phyloP scores from a whole-genome alignment of 306 rosid species.

The Quercus berberidifolia region DNA sequence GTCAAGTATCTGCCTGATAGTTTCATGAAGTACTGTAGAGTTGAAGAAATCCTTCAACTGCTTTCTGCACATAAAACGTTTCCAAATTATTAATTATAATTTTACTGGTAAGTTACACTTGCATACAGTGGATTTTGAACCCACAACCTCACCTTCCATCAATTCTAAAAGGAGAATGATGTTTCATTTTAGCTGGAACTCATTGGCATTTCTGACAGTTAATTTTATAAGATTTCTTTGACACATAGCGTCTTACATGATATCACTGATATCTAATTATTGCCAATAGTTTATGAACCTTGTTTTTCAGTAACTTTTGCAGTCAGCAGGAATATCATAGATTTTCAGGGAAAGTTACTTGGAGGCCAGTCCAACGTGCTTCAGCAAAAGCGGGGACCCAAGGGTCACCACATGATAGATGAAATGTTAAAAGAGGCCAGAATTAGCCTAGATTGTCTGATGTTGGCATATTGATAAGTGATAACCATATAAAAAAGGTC shows the following conservation, averaged over 20 bases:
- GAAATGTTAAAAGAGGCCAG: slow-evolving; percentile 6
- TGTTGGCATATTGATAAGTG: background rate
- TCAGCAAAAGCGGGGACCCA: background rate
- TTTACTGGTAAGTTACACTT: background rate
- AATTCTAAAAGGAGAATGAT: too few relatives aligned
- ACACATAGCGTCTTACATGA: background rate
- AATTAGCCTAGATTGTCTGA: background rate
- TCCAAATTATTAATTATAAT: slow-evolving; percentile 18
- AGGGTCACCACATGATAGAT: background rate
- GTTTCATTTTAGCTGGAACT: too few relatives aligned
- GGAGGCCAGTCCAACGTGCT: slow-evolving; percentile 8
- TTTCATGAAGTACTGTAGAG: slow-evolving; percentile 53
- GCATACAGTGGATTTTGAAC: too few relatives aligned
- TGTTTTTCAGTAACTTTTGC: background rate
- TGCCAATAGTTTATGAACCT: background rate
- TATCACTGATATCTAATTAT: background rate
- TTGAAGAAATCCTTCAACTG: slow-evolving; percentile 59
- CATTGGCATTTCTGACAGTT: background rate
- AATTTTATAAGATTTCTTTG: background rate
- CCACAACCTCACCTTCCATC: too few relatives aligned
- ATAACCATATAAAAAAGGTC: background rate
- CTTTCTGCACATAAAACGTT: slow-evolving; percentile 59
- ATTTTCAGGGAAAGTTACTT: background rate
- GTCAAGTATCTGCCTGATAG: slow-evolving; percentile 55
- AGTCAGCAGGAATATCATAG: background rate